Base-by-base conservation (phyloP, 805 yeast species). In the Yarrowia sp. region DNA sequence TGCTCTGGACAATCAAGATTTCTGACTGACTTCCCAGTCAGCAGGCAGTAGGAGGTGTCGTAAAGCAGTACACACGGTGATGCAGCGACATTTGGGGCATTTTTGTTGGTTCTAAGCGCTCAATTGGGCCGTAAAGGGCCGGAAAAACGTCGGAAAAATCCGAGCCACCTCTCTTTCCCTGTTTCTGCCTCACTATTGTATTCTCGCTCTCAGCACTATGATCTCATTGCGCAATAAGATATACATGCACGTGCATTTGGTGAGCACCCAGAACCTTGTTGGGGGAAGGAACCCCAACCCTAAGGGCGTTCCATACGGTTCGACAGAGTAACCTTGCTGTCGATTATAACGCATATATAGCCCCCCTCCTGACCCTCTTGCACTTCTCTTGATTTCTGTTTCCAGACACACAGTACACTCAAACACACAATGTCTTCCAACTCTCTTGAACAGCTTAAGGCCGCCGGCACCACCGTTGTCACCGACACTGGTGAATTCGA, bases 401-500 rank as follows among this genome's bases (percentile, higher is more conserved):
- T 44, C 33, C 13, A n/a, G 24, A 24, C 15, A 33, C 24, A 20
- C 52, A 47, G n/a, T 30, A 47, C 36, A 17, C 55, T 46, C 34
- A 39, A 20, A 39, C 39, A 20, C 36, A 63, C 49, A 49, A 64
- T 64, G 67, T 64, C 67, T 52, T 66, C 82, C 47, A 86, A 87
- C 83, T 90, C 98, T 68, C 85, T 95, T 77, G 98, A 89, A 79
- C 93, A 89, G 82, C 88, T 95, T 78, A 95, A 94, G 81, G 92
- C 96, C 72, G 79, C 97, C 69, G 98, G 98, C 75, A 95, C 99
- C 74, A 89, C 86, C 73, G 97, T 95, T 77, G 99, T 95, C 78
- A 91, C 99, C 73, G 99, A 95, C 84, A 92, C 98, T 71, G 99
- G 99, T 83, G 99, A 95, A 81, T 95, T 95, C 79, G 98, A 92